These are phyloP conservation scores for Fusarium hostae DNA, from an alignment of 2,329 filamentous ascomycete species.

Conservation along the genomic window DNA sequence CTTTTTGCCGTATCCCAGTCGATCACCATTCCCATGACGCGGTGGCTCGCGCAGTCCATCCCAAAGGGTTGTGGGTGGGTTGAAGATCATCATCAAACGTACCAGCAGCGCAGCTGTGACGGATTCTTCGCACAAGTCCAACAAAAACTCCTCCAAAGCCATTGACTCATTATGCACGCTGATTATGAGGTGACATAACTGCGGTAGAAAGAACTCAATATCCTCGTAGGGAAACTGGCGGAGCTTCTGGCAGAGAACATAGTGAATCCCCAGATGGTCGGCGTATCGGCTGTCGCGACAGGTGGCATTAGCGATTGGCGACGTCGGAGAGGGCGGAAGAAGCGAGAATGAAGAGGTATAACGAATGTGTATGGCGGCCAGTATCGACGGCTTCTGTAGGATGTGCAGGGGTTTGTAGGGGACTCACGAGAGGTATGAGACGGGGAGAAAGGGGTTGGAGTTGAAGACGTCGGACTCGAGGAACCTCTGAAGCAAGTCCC, in stretches of 20 bases:
- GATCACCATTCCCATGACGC: conserved; percentile 4
- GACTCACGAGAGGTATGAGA: conserved; percentile 87
- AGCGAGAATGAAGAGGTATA: not conserved
- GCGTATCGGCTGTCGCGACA: conserved; percentile 76
- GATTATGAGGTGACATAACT: conserved; percentile 88
- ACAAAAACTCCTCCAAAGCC: conserved; percentile 87
- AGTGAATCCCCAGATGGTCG: conserved; percentile 89
- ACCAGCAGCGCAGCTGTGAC: conserved; percentile 86
- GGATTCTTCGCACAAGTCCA: conserved; percentile 88
- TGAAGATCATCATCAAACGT: conserved; percentile 49
- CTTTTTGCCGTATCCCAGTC: not conserved
- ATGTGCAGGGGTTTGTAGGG: conserved; percentile 8
- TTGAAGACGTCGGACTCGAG: conserved; percentile 95
- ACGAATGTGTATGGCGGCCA: not conserved
- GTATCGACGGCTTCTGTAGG: not conserved
- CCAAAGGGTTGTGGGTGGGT: not conserved
- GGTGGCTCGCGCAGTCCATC: conserved; percentile 21
- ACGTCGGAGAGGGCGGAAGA: conserved; percentile 32
- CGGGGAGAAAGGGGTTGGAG: conserved; percentile 87
- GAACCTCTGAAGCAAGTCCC: conserved; percentile 90
- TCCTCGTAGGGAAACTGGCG: conserved; percentile 91
- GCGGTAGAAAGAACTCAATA: conserved; percentile 91
- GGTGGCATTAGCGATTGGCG: conserved; percentile 42
- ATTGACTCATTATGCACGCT: conserved; percentile 92
- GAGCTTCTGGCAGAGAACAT: conserved; percentile 88